phyloP scores from a whole-genome alignment of 352 stramenopile genomes.

The Globisporangium spiculum region DNA sequence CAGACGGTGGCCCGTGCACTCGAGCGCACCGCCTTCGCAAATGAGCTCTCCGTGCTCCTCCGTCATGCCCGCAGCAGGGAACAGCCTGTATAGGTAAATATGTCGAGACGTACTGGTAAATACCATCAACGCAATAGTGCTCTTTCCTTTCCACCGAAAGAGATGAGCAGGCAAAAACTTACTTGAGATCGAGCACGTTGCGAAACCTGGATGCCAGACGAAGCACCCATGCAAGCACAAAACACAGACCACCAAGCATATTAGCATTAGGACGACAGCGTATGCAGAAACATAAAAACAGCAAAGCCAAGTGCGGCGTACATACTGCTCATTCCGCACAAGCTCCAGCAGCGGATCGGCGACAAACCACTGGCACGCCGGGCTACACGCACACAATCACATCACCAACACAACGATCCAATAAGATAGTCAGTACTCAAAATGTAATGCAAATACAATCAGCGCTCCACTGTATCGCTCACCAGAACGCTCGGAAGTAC shows the following conservation, averaged over 20 bases:
- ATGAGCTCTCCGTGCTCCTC: conserved; percentile 54
- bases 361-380: conserved; percentile 82
- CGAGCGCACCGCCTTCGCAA: conserved; percentile 59
- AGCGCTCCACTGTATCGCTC: neutral
- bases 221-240: neutral
- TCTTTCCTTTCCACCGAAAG: neutral
- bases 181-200: conserved; percentile 71
- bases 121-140: neutral
- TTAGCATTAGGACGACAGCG: neutral
- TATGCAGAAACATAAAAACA: neutral
- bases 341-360: conserved; percentile 68
- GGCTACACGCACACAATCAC: conserved; percentile 25
- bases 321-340: conserved; percentile 59
- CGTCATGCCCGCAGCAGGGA: conserved; percentile 68
- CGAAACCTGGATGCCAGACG: conserved; percentile 43
- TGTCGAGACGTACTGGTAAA: neutral
- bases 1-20: conserved; percentile 77
- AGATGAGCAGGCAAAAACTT: conserved; percentile 14
- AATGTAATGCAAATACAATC: neutral
- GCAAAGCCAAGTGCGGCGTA: neutral
- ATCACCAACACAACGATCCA: neutral
- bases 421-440: neutral
- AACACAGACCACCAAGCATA: neutral
- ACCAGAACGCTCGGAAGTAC: conserved; percentile 80
- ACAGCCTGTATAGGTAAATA: conserved; percentile 32